Evolutionary conservation across 208 protist genomes (phyloP).

Genomic region (Wallacemonas sp.): DNA sequence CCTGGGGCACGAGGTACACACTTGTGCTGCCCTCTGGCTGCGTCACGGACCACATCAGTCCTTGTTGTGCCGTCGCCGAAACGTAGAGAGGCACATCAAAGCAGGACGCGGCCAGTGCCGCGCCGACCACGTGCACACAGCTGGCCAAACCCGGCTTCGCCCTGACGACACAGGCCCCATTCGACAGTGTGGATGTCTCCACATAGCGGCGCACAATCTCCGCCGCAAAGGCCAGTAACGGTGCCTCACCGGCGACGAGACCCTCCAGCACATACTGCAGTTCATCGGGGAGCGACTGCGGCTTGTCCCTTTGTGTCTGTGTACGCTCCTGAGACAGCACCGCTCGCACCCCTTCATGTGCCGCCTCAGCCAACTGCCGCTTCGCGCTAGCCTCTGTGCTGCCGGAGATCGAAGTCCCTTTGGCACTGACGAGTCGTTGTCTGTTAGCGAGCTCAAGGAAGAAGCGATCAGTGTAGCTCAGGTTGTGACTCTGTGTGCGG

Average conservation of each 20-base stretch:
- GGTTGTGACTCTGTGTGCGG: constrained; percentile 25
- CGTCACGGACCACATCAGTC: constrained; percentile 22
- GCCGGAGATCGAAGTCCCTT: constrained; percentile 4
- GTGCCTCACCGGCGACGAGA: constrained; percentile 26
- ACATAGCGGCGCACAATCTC: constrained; percentile 64
- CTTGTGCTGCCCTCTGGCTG: neutral
- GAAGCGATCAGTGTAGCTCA: constrained; percentile 74
- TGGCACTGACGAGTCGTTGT: constrained; percentile 17
- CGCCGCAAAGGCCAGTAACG: constrained; percentile 51
- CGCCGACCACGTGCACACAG: constrained; percentile 56
- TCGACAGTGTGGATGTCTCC: constrained; percentile 36
- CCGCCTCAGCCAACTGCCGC: constrained; percentile 12
- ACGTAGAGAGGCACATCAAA: constrained; percentile 59
- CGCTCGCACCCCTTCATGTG: constrained; percentile 24
- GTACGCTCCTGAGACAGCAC: constrained; percentile 47
- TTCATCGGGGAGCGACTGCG: constrained; percentile 14
- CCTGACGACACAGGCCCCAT: constrained; percentile 55
- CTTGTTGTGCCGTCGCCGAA: constrained; percentile 11
- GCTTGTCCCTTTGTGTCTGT: neutral
- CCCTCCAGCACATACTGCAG: constrained; percentile 54
- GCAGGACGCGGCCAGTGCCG: constrained; percentile 60
- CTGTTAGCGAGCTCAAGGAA: constrained; percentile 54
- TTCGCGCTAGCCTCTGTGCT: neutral
- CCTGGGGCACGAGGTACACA: constrained; percentile 33
- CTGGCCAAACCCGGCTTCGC: constrained; percentile 20